Conservation (phyloP, 371 early-diverging fungal species). For the Globomyces sp. region DNA sequence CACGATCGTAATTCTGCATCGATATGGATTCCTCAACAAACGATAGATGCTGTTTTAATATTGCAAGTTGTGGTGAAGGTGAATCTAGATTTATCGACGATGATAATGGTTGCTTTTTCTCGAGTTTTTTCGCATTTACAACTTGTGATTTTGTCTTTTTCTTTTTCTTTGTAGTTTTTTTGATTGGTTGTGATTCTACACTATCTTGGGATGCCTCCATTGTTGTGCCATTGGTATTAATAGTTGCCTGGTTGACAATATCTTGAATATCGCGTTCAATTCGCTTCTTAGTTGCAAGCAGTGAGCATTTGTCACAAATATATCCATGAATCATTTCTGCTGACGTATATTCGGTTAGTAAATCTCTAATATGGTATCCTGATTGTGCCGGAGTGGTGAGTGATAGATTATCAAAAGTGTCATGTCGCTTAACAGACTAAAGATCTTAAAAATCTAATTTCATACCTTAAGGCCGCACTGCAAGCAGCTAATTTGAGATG, state of each 20-base stretch:
- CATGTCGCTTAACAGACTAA: constrained; percentile 24
- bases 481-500: constrained; percentile 33
- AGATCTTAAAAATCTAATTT: constrained; percentile 16
- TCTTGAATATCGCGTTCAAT: too few species aligned
- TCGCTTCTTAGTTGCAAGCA: constrained; percentile 13
- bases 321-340: constrained; percentile 43
- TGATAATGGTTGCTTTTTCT: constrained; percentile 4
- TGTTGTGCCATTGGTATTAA: not conserved
- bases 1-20: not conserved
- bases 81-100: too few species aligned
- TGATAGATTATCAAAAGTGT: constrained; percentile 40
- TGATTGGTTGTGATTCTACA: not conserved
- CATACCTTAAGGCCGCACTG: constrained; percentile 36
- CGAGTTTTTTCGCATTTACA: constrained; percentile 15
- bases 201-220: not conserved
- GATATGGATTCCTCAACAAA: not conserved
- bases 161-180: not conserved
- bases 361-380: constrained; percentile 25
- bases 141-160: not conserved
- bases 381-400: constrained; percentile 34
- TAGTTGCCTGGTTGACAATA: too few species aligned
- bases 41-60: not conserved
- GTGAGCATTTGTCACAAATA: constrained; percentile 43
- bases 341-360: constrained; percentile 32
- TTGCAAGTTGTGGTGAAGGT: too few species aligned